A percentile compares a stretch with the other conserved stretches of the same genome.
phyloP scores from a whole-genome alignment of 169 alveolate species.

The Cryptosporidium baileyi region DNA sequence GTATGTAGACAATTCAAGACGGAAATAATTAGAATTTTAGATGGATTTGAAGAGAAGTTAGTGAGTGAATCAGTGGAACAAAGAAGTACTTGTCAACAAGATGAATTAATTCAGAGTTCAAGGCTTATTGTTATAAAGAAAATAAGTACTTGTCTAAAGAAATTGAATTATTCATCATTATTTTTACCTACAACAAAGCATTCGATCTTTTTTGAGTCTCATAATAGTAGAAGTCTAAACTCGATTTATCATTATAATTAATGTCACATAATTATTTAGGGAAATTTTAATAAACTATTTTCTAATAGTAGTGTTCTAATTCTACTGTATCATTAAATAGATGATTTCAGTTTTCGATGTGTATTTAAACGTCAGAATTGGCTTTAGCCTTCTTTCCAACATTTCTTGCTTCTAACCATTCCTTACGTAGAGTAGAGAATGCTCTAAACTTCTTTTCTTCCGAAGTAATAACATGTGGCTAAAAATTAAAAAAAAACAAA shows the following conservation, averaged over 20 bases:
- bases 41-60: background rate
- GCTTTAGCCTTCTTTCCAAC: slow-evolving; percentile 31
- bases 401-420: slow-evolving; percentile 21
- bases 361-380: no score
- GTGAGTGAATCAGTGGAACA: background rate
- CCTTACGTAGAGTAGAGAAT: slow-evolving; percentile 16
- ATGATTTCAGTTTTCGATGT: no score
- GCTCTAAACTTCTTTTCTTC: slow-evolving; percentile 45
- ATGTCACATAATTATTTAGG: no score
- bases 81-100: background rate
- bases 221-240: background rate
- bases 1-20: background rate
- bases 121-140: slow-evolving; percentile 5
- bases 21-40: background rate
- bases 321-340: no score
- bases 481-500: background rate
- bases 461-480: slow-evolving; percentile 31
- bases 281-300: no score
- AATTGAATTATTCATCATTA: background rate
- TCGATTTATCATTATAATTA: no score
- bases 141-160: background rate
- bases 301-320: no score
- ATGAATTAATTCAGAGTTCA: background rate
- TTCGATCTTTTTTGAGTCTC: background rate
- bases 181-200: slow-evolving; percentile 8